phyloP scores from a whole-genome alignment of 306 rosid genomes.

The Ormosia semicastrata region DNA sequence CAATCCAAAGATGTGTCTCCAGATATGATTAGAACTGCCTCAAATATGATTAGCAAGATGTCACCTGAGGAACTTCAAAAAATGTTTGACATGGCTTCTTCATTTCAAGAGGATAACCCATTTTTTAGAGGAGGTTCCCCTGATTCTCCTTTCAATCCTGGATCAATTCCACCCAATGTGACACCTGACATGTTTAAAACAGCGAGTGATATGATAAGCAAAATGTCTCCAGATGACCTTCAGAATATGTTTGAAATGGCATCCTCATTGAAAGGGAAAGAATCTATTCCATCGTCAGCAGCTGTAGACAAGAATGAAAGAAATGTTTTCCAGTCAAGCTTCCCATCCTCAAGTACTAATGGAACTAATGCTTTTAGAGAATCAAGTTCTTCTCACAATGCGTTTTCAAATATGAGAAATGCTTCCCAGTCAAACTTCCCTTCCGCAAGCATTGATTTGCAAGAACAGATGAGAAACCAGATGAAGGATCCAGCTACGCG shows the following conservation, averaged over 20 bases:
- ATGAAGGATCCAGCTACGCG: conserved; percentile 95
- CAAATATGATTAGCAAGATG: conserved; percentile 83
- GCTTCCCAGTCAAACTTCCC: conserved; percentile 61
- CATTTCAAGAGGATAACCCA: conserved; percentile 60
- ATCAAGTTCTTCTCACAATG: conserved; percentile 46
- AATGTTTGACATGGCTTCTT: conserved; percentile 81
- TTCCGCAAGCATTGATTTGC: conserved; percentile 67
- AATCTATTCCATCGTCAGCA: conserved; percentile 42
- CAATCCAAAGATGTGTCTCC: conserved; percentile 65
- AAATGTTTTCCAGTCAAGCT: conserved; percentile 34
- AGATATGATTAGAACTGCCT: conserved; percentile 79
- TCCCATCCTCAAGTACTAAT: conserved; percentile 43
- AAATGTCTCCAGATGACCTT: conserved; percentile 80
- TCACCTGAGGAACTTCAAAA: conserved; percentile 80
- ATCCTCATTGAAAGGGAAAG: conserved; percentile 63
- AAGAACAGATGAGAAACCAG: conserved; percentile 96
- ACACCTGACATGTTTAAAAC: conserved; percentile 89
- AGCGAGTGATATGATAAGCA: conserved; percentile 77
- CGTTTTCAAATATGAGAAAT: conserved; percentile 48
- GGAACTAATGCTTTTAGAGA: conserved; percentile 42
- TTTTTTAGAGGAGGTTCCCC: conserved; percentile 45
- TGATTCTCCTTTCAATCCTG: conserved; percentile 46
- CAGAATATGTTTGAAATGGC: conserved; percentile 89
- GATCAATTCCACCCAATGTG: conserved; percentile 61
- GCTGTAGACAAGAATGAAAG: conserved; percentile 33